Base-by-base conservation (phyloP, 352 stramenopile genomes). In the Pythium coloratum region DNA sequence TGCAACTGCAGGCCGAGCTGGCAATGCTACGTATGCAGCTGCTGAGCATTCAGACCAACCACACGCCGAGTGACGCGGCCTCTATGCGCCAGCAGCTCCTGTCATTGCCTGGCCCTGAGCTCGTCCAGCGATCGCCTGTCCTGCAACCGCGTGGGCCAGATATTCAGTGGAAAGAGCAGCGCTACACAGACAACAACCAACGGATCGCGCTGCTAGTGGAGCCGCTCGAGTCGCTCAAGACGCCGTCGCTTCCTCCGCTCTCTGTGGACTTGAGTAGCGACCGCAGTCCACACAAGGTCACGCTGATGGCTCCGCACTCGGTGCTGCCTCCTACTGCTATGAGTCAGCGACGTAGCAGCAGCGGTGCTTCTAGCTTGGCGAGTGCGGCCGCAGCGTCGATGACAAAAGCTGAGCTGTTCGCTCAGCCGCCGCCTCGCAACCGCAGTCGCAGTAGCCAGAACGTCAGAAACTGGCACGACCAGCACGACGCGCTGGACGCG, bases 1-100 rank as follows among this genome's bases (percentile, higher is more conserved):
- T 82, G 24, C 78, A 88, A 28, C 68, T 93, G 2, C 90, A 91
- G 70, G 74, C 76, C 50, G 81, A 90, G 59, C 55, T 93, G 28
- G 74, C 78, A 55, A 66, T 73, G 64, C 69, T 93, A 42, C 80
- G 81, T 55, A 78, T 83, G 44, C 73, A 89, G 53, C 72, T 93
- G 49, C 73, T 81, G 33, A 64, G 67, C 5, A 82, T 93, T 71
- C 59, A 82, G 60, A 54, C 67, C 2, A 30, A 53, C 46, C 46
- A 53, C 20, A 65, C 32, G 2, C 32, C 49, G 24, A 50, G 20
- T 36, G 33, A 65, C 28, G 6, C 42, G 30, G 33, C 47, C n/a
- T 18, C 33, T 26, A 24, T 44, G 5, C 53, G 28, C 28, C 28
- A 44, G 33, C 33, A 44, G 26, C 8, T 38, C 28, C 26, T 33